phyloP scores from a whole-genome alignment of 345 rosid genomes.

The Citrus inodora region DNA sequence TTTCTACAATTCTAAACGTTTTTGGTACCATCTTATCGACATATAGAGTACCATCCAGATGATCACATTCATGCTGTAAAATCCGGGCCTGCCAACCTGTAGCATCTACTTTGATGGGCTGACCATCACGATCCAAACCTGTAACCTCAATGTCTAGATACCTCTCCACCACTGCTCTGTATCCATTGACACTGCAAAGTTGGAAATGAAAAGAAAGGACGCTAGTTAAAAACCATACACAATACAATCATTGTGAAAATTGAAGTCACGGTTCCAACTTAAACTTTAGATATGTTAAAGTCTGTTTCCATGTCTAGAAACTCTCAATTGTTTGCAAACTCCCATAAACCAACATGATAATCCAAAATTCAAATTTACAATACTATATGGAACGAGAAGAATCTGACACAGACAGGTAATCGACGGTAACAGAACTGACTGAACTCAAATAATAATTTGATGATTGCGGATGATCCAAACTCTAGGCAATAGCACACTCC shows the following conservation, averaged over 20 bases:
- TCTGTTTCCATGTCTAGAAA: background rate
- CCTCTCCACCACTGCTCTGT: constrained; percentile 82
- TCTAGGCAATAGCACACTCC: background rate
- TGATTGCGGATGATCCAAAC: background rate
- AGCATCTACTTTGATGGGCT: constrained; percentile 63
- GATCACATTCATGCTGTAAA: constrained; percentile 90
- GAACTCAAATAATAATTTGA: background rate
- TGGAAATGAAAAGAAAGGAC: background rate
- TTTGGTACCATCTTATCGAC: constrained; percentile 82
- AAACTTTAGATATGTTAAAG: background rate
- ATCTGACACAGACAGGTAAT: background rate
- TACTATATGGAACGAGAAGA: background rate
- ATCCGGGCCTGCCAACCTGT: constrained; percentile 95
- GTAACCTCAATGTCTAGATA: constrained; percentile 74
- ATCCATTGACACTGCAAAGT: constrained; percentile 68
- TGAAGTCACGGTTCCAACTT: background rate
- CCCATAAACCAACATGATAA: background rate
- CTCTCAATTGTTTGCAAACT: background rate
- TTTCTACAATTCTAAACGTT: constrained; percentile 77
- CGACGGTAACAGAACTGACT: background rate
- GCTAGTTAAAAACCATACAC: background rate
- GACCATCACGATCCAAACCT: constrained; percentile 63
- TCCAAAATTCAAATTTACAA: background rate
- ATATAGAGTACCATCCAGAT: constrained; percentile 78
- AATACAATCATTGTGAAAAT: background rate